Conservation (phyloP, 2,329 filamentous ascomycete genomes). For the Pleoardoris graminearum region DNA sequence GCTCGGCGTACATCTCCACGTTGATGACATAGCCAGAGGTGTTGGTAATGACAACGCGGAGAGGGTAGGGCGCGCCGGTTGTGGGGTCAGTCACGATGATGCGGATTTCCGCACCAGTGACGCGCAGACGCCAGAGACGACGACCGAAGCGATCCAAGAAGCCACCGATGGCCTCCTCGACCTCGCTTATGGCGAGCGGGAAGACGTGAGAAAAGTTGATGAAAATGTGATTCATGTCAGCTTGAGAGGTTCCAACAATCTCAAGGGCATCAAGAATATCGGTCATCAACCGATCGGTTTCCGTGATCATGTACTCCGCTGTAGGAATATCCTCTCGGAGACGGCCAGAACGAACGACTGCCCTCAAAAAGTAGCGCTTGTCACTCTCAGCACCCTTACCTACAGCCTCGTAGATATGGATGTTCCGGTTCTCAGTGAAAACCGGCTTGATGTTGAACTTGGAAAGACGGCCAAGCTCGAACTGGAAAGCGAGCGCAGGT, state of each 20-base stretch:
- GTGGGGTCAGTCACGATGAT: conserved; percentile 93
- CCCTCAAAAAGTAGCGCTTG: conserved; percentile 98
- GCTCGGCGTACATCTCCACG: conserved; percentile 96
- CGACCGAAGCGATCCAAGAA: conserved; percentile 97
- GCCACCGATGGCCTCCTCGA: conserved; percentile 88
- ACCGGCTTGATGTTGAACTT: conserved; percentile 99
- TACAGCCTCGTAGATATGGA: conserved; percentile 96
- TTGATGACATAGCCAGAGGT: conserved; percentile 97
- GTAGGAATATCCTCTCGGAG: conserved; percentile 97
- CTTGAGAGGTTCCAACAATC: conserved; percentile 99
- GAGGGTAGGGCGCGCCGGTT: conserved; percentile 83
- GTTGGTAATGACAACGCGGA: conserved; percentile 96
- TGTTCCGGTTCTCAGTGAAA: conserved; percentile 98
- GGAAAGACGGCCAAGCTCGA: conserved; percentile 88
- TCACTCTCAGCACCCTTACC: conserved; percentile 95
- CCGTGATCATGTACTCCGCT: conserved; percentile 96
- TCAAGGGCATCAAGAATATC: conserved; percentile 97
- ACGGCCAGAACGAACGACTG: conserved; percentile 89
- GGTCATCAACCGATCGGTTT: conserved; percentile 94
- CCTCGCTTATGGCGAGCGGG: conserved; percentile 84
- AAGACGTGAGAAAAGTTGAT: conserved; percentile 99
- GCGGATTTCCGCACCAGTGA: conserved; percentile 95
- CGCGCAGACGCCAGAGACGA: conserved; percentile 92
- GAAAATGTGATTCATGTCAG: conserved; percentile 99
- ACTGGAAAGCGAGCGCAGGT: conserved; percentile 96